phyloP scores from a whole-genome alignment of 139 green algal species.

The Closterium sp. region DNA sequence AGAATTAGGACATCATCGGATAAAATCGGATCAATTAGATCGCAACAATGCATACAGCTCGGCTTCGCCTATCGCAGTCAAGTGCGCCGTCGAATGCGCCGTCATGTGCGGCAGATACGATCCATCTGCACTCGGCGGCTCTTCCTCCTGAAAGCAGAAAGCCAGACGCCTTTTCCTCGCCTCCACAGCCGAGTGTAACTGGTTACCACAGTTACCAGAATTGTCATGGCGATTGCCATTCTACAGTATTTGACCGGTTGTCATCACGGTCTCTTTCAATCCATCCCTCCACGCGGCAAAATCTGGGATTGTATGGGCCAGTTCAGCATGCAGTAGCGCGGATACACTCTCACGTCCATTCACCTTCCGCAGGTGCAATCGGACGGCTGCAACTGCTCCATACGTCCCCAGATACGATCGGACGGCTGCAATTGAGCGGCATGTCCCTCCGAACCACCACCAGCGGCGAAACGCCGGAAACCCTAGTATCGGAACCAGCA shows the following conservation, averaged over 20 bases:
- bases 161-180: neutral
- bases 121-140: neutral
- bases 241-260: neutral
- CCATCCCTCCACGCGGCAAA: neutral
- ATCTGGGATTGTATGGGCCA: neutral
- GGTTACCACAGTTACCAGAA: neutral
- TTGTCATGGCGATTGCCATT: neutral
- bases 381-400: too few relatives aligned
- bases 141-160: neutral
- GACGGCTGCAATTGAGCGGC: neutral
- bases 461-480: slow-evolving; percentile 22
- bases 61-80: neutral
- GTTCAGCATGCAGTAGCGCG: neutral
- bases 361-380: neutral
- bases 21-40: neutral
- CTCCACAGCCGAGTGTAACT: neutral
- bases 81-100: neutral
- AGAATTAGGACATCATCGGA: too few relatives aligned
- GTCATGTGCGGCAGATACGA: neutral
- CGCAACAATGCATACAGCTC: neutral
- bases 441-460: neutral
- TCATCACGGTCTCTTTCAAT: neutral
- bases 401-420: neutral
- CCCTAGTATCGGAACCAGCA: slow-evolving; percentile 16
- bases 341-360: neutral